Conservation (phyloP, 2,329 filamentous ascomycete genomes). For the Aspergillus sp. region DNA sequence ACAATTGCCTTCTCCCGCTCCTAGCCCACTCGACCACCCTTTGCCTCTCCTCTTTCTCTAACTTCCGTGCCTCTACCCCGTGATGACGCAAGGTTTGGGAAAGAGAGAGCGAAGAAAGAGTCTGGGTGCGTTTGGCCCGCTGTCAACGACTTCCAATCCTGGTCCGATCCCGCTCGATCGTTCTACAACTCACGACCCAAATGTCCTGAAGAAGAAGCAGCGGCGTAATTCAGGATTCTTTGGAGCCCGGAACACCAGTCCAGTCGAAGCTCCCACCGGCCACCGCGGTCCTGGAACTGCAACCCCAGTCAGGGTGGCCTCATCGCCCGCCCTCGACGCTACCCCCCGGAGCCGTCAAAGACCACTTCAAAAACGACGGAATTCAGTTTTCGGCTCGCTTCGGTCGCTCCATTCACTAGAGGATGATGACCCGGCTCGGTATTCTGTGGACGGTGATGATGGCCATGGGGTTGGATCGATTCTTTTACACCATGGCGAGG, state of each 20-base stretch:
- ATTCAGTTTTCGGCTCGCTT: conserved; percentile 61
- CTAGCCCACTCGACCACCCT: background rate
- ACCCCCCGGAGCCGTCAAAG: conserved; percentile 38
- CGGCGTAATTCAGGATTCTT: conserved; percentile 43
- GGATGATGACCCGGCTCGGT: conserved; percentile 33
- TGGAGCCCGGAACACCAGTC: conserved; percentile 30
- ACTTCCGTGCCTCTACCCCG: conserved; percentile 14
- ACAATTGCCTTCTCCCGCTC: background rate
- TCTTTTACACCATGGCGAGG: conserved; percentile 67
- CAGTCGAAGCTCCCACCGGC: conserved; percentile 16
- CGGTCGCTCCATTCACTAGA: conserved; percentile 52
- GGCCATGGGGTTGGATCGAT: conserved; percentile 41
- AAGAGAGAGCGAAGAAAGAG: conserved; percentile 39
- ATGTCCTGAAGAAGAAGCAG: conserved; percentile 32
- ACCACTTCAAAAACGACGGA: conserved; percentile 47
- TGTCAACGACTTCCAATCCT: conserved; percentile 24
- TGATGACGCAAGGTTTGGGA: conserved; percentile 32
- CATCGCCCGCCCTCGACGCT: conserved; percentile 27
- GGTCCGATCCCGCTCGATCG: conserved; percentile 30
- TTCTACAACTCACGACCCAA: conserved; percentile 38
- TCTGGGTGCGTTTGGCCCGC: conserved; percentile 33
- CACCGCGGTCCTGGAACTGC: conserved; percentile 30
- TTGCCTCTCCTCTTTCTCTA: conserved; percentile 5
- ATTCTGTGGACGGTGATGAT: conserved; percentile 20
- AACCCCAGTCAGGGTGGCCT: conserved; percentile 21